Evolutionary conservation across 148 eudicot species (phyloP).

Genomic region (Fallopia convolvulus): DNA sequence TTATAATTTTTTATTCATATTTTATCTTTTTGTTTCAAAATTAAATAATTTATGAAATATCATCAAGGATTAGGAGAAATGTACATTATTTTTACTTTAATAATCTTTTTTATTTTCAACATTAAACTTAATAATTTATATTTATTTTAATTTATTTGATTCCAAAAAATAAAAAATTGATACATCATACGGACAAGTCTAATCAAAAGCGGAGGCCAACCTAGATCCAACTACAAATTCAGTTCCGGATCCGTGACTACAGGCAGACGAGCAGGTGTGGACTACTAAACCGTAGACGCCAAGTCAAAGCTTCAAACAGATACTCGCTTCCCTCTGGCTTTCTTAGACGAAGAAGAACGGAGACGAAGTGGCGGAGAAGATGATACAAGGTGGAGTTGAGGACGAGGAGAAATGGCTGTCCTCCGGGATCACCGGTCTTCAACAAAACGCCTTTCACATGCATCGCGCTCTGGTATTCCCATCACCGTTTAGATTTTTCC

Average conservation of each 20-base stretch:
- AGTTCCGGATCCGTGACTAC: background rate
- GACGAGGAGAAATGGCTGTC: slow-evolving; percentile 93
- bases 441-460: slow-evolving; percentile 93
- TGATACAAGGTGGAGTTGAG: slow-evolving; percentile 68
- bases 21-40: no score
- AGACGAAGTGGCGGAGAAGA: slow-evolving; percentile 16
- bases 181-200: no score
- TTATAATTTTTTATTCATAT: no score
- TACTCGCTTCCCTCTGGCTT: background rate
- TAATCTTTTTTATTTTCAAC: no score
- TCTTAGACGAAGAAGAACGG: background rate
- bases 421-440: slow-evolving; percentile 83
- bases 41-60: no score
- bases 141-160: no score
- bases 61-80: no score
- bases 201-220: background rate
- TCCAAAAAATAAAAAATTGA: no score
- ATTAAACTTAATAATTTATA: no score
- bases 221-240: background rate
- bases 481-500: background rate
- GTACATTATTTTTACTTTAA: no score
- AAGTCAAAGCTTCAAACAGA: background rate
- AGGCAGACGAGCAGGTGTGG: background rate
- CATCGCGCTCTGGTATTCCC: slow-evolving; percentile 82
- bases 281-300: background rate